Conservation (phyloP, 78 protist genomes). For the Chrysochromulina parva region DNA sequence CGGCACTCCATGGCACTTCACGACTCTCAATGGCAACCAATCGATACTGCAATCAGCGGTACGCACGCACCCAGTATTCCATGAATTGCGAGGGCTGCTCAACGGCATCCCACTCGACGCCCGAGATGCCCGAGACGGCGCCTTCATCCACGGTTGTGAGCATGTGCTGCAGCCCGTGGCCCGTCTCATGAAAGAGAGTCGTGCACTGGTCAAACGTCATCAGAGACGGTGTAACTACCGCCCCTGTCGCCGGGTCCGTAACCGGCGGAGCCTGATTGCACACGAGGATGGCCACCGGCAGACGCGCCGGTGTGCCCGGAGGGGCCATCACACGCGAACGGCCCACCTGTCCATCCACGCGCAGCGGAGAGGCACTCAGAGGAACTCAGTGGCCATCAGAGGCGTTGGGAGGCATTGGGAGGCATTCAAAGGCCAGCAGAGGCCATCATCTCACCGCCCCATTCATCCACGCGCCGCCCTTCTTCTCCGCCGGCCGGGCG, state of each 20-base stretch:
- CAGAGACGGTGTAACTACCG: background rate
- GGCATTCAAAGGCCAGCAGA: slow-evolving; percentile 35
- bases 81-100: slow-evolving; percentile 62
- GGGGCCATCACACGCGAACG: too few species aligned
- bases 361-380: too few species aligned
- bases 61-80: slow-evolving; percentile 43
- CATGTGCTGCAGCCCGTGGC: slow-evolving; percentile 65
- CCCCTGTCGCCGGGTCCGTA: too few species aligned
- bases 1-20: too few species aligned
- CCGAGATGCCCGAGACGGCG: slow-evolving; percentile 37
- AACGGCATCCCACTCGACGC: slow-evolving; percentile 69
- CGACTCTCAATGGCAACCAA: too few species aligned
- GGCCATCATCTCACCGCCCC: background rate
- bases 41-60: too few species aligned
- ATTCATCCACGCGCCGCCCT: slow-evolving; percentile 63
- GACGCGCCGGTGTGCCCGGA: too few species aligned
- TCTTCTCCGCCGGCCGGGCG: slow-evolving; percentile 15
- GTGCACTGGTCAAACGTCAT: slow-evolving; percentile 47
- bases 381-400: too few species aligned
- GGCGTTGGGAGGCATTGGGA: slow-evolving; percentile 10
- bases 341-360: too few species aligned
- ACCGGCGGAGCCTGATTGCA: too few species aligned
- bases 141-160: slow-evolving; percentile 21
- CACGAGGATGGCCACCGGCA: too few species aligned
- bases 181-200: slow-evolving; percentile 70